These are phyloP conservation scores for Quercus aquifolioides DNA, from an alignment of 306 rosid genomes.

Conservation along the genomic window DNA sequence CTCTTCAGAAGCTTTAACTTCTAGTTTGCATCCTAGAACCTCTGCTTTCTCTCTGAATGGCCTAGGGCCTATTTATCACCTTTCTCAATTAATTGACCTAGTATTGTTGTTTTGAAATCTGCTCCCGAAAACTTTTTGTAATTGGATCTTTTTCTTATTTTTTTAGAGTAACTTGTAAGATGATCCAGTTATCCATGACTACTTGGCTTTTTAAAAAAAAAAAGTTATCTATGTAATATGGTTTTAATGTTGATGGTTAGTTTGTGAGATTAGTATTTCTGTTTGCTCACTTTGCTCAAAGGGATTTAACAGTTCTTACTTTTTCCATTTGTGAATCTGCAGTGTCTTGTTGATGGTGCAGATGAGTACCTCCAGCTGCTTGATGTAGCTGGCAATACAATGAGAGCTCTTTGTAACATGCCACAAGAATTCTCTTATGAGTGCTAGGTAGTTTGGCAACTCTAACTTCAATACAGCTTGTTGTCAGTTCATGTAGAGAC, in stretches of 20 bases:
- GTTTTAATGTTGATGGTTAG: background rate
- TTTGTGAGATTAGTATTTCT: background rate
- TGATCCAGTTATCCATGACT: background rate
- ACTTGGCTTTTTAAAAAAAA: too few species aligned
- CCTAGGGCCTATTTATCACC: background rate
- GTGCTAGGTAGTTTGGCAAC: slow-evolving; percentile 17
- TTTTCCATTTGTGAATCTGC: slow-evolving; percentile 32
- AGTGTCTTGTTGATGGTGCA: slow-evolving; percentile 85
- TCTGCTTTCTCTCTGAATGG: background rate
- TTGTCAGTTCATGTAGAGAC: slow-evolving; percentile 7
- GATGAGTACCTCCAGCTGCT: slow-evolving; percentile 94
- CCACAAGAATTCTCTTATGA: slow-evolving; percentile 50
- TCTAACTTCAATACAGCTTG: background rate
- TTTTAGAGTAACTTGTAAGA: background rate
- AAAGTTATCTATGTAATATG: background rate
- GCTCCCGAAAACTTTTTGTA: background rate
- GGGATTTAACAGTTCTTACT: slow-evolving; percentile 11
- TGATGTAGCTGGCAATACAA: slow-evolving; percentile 65
- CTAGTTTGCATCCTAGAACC: background rate
- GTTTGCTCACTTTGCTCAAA: background rate
- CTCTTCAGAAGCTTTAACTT: background rate
- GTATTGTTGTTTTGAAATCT: background rate
- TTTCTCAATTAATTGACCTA: background rate
- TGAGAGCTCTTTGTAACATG: slow-evolving; percentile 65
- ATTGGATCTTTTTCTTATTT: background rate